These are phyloP conservation scores for Stagonosporopsis rhizophila DNA, from an alignment of 2,329 filamentous ascomycete species.

Conservation along the genomic window DNA sequence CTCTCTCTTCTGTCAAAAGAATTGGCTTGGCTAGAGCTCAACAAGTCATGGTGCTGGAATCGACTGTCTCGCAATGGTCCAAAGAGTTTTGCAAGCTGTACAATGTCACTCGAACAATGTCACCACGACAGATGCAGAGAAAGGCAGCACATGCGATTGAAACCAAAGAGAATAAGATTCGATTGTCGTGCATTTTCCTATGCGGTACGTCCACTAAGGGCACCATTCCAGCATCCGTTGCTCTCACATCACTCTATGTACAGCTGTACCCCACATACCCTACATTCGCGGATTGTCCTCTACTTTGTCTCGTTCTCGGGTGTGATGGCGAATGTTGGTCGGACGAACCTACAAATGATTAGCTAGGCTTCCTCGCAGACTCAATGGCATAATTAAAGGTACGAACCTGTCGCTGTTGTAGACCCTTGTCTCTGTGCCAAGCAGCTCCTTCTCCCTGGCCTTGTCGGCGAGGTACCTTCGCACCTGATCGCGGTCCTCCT, in stretches of 20 bases:
- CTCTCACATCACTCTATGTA: slow-evolving; percentile 22
- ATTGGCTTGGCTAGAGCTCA: neutral
- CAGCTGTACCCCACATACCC: slow-evolving; percentile 14
- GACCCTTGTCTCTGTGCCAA: slow-evolving; percentile 82
- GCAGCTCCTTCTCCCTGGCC: slow-evolving; percentile 85
- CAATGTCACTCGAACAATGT: neutral
- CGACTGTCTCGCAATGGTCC: no score
- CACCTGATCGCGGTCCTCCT: slow-evolving; percentile 95
- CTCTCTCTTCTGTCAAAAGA: no score
- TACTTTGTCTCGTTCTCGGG: slow-evolving; percentile 70
- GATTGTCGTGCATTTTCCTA: slow-evolving; percentile 17
- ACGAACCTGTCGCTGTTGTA: slow-evolving; percentile 89
- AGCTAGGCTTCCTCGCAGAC: slow-evolving; percentile 1
- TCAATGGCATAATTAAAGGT: neutral
- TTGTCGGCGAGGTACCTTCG: slow-evolving; percentile 85
- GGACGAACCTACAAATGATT: slow-evolving; percentile 58
- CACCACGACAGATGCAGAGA: neutral
- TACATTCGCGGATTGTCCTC: neutral
- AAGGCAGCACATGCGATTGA: neutral
- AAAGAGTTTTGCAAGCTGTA: neutral
- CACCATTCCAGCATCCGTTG: slow-evolving; percentile 4
- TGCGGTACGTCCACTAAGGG: slow-evolving; percentile 5
- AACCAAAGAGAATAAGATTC: slow-evolving; percentile 20
- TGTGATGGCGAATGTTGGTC: slow-evolving; percentile 78
- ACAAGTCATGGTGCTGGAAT: neutral